phyloP scores from a whole-genome alignment of 2,329 filamentous ascomycete species.

The Ramularia collo-cygni region DNA sequence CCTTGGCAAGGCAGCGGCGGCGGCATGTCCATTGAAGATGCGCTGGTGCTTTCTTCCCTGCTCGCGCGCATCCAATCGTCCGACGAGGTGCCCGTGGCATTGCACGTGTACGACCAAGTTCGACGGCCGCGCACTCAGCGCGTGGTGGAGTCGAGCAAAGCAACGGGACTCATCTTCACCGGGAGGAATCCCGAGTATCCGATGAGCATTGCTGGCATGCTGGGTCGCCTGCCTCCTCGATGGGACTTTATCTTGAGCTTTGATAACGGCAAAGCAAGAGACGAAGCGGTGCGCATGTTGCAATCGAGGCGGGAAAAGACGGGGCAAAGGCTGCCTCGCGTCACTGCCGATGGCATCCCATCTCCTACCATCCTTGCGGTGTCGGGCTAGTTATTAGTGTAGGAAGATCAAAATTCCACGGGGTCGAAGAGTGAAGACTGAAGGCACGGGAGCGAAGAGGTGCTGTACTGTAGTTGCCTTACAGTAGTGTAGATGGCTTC shows the following conservation, averaged over 20 bases:
- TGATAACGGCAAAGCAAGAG: slow-evolving; percentile 10
- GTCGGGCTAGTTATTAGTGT: too few species aligned
- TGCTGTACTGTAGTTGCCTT: too few species aligned
- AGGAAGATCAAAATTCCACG: too few species aligned
- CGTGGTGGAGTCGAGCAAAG: slow-evolving; percentile 11
- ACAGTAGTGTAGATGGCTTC: too few species aligned
- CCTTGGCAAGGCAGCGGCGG: not conserved
- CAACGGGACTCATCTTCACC: slow-evolving; percentile 9
- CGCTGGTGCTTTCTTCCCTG: not conserved
- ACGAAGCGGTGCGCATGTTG: slow-evolving; percentile 9
- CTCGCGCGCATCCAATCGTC: not conserved
- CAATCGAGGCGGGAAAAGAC: not conserved
- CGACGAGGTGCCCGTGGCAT: slow-evolving; percentile 1
- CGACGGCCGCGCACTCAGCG: slow-evolving; percentile 10
- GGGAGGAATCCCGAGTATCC: slow-evolving; percentile 7
- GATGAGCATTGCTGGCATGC: slow-evolving; percentile 5
- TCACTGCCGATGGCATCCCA: too few species aligned
- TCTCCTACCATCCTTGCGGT: too few species aligned
- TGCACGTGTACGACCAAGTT: slow-evolving; percentile 10
- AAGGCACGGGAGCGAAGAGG: too few species aligned
- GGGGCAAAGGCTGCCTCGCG: too few species aligned
- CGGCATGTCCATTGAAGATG: slow-evolving; percentile 1
- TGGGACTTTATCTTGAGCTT: slow-evolving; percentile 15
- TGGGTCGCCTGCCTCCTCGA: slow-evolving; percentile 6
- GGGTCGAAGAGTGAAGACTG: too few species aligned